A percentile compares a stretch with the other conserved stretches of the same genome.
Evolutionary conservation across 2,329 filamentous ascomycete species (phyloP).

Genomic region (Ustilaginoidea virens): DNA sequence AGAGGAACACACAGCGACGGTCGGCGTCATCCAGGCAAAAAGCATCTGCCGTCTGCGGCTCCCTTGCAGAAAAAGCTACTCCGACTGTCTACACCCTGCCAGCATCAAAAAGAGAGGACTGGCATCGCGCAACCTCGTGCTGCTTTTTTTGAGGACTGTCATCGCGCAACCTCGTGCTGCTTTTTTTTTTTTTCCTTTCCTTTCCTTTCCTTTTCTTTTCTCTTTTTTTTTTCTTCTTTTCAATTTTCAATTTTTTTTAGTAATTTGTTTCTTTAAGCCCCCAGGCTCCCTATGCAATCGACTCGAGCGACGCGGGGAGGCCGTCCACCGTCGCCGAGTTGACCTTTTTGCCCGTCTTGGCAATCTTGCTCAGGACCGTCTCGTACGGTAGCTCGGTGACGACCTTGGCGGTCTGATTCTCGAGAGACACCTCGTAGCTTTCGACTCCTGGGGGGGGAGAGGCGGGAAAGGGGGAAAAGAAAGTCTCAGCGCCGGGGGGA

Average conservation of each 20-base stretch:
- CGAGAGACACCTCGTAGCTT: constrained; percentile 74
- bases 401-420: constrained; percentile 69
- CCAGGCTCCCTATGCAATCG: not conserved
- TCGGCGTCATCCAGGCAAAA: no score
- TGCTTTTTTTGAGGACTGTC: not conserved
- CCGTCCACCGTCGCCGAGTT: not conserved
- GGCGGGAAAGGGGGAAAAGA: not conserved
- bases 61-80: no score
- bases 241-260: no score
- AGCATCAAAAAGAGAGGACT: no score
- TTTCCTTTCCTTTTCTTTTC: not conserved
- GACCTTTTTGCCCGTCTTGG: constrained; percentile 90
- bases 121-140: no score
- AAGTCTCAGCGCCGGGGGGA: not conserved
- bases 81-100: no score
- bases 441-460: constrained; percentile 64
- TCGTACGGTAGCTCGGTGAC: constrained; percentile 60
- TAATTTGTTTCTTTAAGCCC: no score
- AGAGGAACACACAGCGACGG: no score
- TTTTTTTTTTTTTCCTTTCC: not conserved
- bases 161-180: not conserved
- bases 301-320: not conserved
- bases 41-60: no score
- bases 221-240: not conserved
- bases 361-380: constrained; percentile 72